Conservation (phyloP, 1,139 yeast genomes). For the Zhuliangozyma parablackwelliae region DNA sequence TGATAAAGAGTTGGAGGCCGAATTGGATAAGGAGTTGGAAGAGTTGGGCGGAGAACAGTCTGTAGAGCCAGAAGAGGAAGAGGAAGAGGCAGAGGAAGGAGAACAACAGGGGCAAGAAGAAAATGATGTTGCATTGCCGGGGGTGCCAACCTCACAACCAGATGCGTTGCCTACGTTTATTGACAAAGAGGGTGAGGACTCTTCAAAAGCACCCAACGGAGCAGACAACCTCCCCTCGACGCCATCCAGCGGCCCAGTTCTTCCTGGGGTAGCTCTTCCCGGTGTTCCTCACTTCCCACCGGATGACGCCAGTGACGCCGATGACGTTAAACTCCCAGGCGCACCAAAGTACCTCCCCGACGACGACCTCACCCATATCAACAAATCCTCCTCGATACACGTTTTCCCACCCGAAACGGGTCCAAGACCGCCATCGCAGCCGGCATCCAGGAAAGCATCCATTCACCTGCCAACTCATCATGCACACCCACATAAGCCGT, state of each 20-base stretch:
- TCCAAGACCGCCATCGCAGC: constrained; percentile 2
- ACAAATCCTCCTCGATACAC: constrained; percentile 36
- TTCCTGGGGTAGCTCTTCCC: constrained; percentile 15
- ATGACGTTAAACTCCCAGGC: constrained; percentile 32
- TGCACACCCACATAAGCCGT: constrained; percentile 13
- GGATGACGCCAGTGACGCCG: constrained; percentile 16
- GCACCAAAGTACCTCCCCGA: constrained; percentile 43
- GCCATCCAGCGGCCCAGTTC: too few relatives aligned
- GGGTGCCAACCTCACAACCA: constrained; percentile 7
- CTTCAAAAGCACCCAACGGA: constrained; percentile 1
- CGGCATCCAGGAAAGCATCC: constrained; percentile 2
- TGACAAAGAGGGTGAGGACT: constrained; percentile 9
- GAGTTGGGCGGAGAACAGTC: constrained; percentile 6
- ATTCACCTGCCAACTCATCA: constrained; percentile 1
- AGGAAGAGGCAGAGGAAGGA: constrained; percentile 1
- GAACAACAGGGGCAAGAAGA: constrained; percentile 3
- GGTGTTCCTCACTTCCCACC: constrained; percentile 33
- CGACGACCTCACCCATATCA: constrained; percentile 34
- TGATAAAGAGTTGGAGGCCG: constrained; percentile 26
- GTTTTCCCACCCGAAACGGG: constrained; percentile 25
- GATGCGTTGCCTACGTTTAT: constrained; percentile 13
- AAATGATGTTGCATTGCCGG: constrained; percentile 8
- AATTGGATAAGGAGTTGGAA: constrained; percentile 24
- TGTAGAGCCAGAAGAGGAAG: constrained; percentile 4
- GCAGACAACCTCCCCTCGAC: too few relatives aligned